These are phyloP conservation scores for Cytospora schulzeri DNA, from an alignment of 2,329 filamentous ascomycete genomes.

Conservation along the genomic window DNA sequence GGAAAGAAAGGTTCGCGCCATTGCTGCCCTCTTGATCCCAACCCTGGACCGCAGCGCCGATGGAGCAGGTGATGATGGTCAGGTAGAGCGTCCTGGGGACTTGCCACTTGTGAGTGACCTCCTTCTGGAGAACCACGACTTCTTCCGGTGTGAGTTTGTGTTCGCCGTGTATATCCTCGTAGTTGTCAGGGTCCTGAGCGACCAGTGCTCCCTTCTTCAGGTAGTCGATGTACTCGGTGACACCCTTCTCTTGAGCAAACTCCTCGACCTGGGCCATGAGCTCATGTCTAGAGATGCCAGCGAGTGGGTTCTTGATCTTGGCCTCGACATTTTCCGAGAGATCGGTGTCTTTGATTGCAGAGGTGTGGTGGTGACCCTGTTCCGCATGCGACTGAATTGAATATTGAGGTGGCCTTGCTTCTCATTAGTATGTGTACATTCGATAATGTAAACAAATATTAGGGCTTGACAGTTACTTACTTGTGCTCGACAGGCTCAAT, in stretches of 20 bases:
- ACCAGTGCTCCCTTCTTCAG: constrained; percentile 47
- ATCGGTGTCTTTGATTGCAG: constrained; percentile 38
- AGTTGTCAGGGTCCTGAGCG: constrained; percentile 43
- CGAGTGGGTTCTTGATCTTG: constrained; percentile 51
- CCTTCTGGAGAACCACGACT: constrained; percentile 62
- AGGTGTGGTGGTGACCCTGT: constrained; percentile 25
- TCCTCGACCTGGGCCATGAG: constrained; percentile 56
- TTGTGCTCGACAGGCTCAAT: constrained; percentile 9
- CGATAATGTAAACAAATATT: not conserved
- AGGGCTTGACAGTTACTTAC: not conserved
- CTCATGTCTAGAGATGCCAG: constrained; percentile 51
- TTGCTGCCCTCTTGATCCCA: constrained; percentile 51
- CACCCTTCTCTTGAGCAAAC: constrained; percentile 53
- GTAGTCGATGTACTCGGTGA: constrained; percentile 46
- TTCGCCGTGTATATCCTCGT: constrained; percentile 46
- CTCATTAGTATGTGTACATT: not conserved
- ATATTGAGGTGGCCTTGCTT: not conserved
- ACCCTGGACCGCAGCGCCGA: constrained; percentile 56
- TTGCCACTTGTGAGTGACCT: constrained; percentile 70
- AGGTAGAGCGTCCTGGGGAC: constrained; percentile 64
- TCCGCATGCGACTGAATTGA: constrained; percentile 23
- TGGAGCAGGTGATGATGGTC: constrained; percentile 55
- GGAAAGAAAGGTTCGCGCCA: constrained; percentile 52
- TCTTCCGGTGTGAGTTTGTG: constrained; percentile 48
- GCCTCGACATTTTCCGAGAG: constrained; percentile 51